Evolutionary conservation across 495 filamentous ascomycete species (phyloP).

Genomic region (Amniculicola lignicola): DNA sequence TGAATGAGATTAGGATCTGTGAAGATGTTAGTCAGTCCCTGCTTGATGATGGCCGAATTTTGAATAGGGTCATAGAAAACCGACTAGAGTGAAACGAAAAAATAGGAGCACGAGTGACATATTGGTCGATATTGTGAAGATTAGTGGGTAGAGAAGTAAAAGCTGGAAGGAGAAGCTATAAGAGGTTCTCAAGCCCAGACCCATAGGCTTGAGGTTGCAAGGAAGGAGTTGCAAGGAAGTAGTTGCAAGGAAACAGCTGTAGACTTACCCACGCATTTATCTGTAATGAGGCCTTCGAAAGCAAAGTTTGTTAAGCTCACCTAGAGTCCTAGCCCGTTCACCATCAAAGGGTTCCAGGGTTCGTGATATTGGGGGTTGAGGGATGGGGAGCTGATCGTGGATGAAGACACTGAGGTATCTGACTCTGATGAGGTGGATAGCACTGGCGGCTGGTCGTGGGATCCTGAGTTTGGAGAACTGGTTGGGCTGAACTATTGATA

Average conservation of each 20-base stretch:
- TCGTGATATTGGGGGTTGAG: conserved; percentile 56
- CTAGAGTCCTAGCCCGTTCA: conserved; percentile 60
- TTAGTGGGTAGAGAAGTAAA: conserved; percentile 43
- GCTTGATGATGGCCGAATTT: too few species aligned
- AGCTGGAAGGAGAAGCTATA: conserved; percentile 29
- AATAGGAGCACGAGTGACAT: too few species aligned
- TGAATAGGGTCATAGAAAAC: too few species aligned
- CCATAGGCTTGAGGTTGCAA: too few species aligned
- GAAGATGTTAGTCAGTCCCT: too few species aligned
- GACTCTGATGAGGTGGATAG: conserved; percentile 67
- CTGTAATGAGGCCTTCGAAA: conserved; percentile 55
- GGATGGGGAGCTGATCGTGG: conserved; percentile 75
- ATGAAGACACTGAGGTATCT: conserved; percentile 72
- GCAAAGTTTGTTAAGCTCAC: conserved; percentile 60
- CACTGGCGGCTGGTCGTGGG: conserved; percentile 46
- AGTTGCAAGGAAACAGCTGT: too few species aligned
- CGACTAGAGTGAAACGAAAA: too few species aligned
- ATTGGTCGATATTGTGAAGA: too few species aligned
- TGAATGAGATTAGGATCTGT: conserved; percentile 62
- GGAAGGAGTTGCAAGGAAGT: too few species aligned
- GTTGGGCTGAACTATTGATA: conserved; percentile 30
- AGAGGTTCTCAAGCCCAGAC: too few species aligned
- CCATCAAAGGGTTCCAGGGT: conserved; percentile 57
- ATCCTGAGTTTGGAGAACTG: conserved; percentile 39
- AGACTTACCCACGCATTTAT: conserved; percentile 86